Conservation (phyloP, 2,329 filamentous ascomycete genomes). For the Reticulascus tulasneorum region DNA sequence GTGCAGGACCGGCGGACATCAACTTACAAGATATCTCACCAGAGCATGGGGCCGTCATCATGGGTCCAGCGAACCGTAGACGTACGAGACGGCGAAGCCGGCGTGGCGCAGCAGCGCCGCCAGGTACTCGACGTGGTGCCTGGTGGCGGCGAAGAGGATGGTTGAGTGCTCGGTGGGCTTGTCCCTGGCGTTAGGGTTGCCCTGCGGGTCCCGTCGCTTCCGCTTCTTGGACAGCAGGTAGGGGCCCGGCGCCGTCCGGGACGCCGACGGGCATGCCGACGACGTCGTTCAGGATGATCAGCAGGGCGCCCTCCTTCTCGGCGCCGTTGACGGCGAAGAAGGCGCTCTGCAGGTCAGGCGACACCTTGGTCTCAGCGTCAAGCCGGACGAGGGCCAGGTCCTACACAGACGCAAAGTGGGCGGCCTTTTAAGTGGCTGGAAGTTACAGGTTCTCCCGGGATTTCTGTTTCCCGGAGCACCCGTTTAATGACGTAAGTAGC, state of each 20-base stretch:
- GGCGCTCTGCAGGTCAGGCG: slow-evolving; percentile 89
- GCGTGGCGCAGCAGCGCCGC: slow-evolving; percentile 70
- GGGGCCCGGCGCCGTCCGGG: slow-evolving; percentile 46
- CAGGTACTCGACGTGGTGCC: slow-evolving; percentile 96
- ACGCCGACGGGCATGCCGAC: slow-evolving; percentile 79
- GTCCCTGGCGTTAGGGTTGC: slow-evolving; percentile 49
- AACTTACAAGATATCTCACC: slow-evolving; percentile 76
- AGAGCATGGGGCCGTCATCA: slow-evolving; percentile 81
- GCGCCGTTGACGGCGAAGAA: slow-evolving; percentile 91
- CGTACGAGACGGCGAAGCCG: slow-evolving; percentile 88
- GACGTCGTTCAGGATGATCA: slow-evolving; percentile 85
- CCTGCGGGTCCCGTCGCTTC: slow-evolving; percentile 58
- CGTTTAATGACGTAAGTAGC: neutral
- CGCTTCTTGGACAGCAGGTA: slow-evolving; percentile 62
- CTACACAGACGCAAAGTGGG: too few relatives aligned
- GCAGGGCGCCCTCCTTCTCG: slow-evolving; percentile 88
- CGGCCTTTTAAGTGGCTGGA: neutral
- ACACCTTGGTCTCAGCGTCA: slow-evolving; percentile 93
- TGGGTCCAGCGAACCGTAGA: slow-evolving; percentile 92
- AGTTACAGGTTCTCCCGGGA: slow-evolving; percentile 1
- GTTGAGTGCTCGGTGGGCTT: slow-evolving; percentile 88
- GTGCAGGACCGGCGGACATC: slow-evolving; percentile 72
- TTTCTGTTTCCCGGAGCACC: slow-evolving; percentile 1
- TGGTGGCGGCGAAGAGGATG: slow-evolving; percentile 90
- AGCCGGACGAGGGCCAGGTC: slow-evolving; percentile 87